Base-by-base conservation (phyloP, 192 early-diverging fungal species). In the Pilobolus umbonatus region DNA sequence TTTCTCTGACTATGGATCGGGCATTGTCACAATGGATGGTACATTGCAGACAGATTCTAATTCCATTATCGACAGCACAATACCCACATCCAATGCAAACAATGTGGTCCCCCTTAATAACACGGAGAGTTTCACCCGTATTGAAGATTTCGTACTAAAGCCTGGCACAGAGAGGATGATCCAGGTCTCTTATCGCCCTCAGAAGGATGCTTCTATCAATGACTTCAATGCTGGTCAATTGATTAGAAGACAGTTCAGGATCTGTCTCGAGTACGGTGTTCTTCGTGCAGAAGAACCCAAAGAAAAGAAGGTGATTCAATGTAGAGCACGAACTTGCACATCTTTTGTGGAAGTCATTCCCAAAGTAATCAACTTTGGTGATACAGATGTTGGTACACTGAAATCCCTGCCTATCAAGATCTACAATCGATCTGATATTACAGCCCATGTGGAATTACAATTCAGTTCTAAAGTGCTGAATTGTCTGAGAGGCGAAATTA, bases 381-480 rank as follows among this genome's bases (percentile, higher is more conserved):
- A 91, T 51, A 94, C 94, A 1, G 93, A 97, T 71, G 95, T 98
- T 0, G 92, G 93, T 15, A 93, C 88, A 5, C 74, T 92, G 11
- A 95, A 96, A 70, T 91, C 94, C 5, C 62, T 89, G 54, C 87
- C 88, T 1, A 79, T 98, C 53, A 75, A 78, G 26, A 81, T 97
- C 24, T 74, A 77, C 28, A 98, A 98, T 72, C 71, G 81, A 57
- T 95, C 96, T 17, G 93, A 95, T 31, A 73, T 98, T 21, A 68
- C 84, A 6, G 92, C 91, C 0, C 80, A 75, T 0, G 88, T 98
- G 1, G 88, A 93, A 70, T 79, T 95, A 19, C 78, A 85, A 49
- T 92, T 96, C 51, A 81, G 87, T 50, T 96, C 95, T 50, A 98
- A 98, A 67, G 92, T 98, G 12, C 76, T 98, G 15, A 91, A 88